These are phyloP conservation scores for Gymnopilus junonius DNA, from an alignment of 768 basidiomycete genomes.

Conservation along the genomic window DNA sequence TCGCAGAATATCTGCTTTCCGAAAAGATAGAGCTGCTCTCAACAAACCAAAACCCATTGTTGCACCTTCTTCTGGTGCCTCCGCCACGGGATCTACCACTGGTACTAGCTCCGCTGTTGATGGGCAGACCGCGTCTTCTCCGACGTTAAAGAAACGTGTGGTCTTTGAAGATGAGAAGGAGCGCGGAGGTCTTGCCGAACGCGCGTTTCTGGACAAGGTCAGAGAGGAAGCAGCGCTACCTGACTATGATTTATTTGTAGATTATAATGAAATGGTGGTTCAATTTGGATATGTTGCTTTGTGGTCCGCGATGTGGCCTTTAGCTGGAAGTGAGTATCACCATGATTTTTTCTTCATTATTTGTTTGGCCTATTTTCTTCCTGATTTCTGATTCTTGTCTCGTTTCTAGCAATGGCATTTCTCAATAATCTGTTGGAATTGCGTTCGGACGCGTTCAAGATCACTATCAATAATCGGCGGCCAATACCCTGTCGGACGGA, in stretches of 20 bases:
- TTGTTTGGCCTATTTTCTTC: background rate
- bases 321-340: constrained; percentile 71
- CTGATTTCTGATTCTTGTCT: background rate
- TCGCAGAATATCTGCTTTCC: constrained; percentile 57
- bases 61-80: background rate
- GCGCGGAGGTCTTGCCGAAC: constrained; percentile 64
- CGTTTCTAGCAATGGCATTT: constrained; percentile 68
- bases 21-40: constrained; percentile 40
- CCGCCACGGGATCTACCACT: background rate
- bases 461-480: constrained; percentile 80
- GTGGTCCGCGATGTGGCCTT: constrained; percentile 94
- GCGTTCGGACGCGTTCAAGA: constrained; percentile 95
- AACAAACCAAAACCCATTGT: constrained; percentile 4
- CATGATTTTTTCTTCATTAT: too few relatives aligned
- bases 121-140: background rate
- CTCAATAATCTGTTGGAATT: constrained; percentile 93
- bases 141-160: constrained; percentile 62
- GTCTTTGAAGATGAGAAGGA: constrained; percentile 72
- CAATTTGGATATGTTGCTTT: constrained; percentile 93
- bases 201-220: constrained; percentile 79
- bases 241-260: constrained; percentile 79
- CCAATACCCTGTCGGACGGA: constrained; percentile 89
- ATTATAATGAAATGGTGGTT: constrained; percentile 96
- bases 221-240: constrained; percentile 79
- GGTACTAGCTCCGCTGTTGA: background rate